Base-by-base conservation (phyloP, 495 filamentous ascomycete species). In the Neurospora pannonica region DNA sequence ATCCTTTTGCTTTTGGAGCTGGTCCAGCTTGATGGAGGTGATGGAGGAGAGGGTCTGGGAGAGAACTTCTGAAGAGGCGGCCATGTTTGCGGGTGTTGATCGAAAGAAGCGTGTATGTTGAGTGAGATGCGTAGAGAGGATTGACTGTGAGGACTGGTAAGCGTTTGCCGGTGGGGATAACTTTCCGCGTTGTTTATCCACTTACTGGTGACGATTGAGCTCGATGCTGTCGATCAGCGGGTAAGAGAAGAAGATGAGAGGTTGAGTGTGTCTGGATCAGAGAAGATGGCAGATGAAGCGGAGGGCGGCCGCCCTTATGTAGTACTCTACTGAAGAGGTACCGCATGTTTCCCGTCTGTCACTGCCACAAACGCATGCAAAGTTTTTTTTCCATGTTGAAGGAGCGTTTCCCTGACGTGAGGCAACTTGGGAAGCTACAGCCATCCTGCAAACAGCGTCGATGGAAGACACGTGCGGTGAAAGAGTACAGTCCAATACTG, bases 1-100 rank as follows among this genome's bases (percentile, higher is more conserved):
- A 0, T 76, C 78, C 46, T 87, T 86, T 75, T 92, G 87, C 75
- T 90, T 89, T 13, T 84, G 82, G 21, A 92, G 84, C 72, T 90
- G 88, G 17, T 79, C 83, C 71, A 92, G 86, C 77, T 92, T 92
- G 74, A 89, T 91, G 70, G 80, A 75, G n/a, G 90, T 92, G 80
- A 92, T 90, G 40, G 89, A 89, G 70, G 87, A 85, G 69, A 92
- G 84, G 13, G 90, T 91, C 77, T 89, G 85, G 5, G 90, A 90
- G 71, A 91, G 78, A 38, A 82, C 60, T 46, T 77, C 76, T 24
- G 77, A 76, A 70, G 79, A 79, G 28, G 54, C 54, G n/a, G 78
- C 79, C 78, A 81, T 81, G 72, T 73, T 24, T 39, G 62, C 38
- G 72, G 2, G 46, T 73, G 71, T 37, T 67, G 54, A 9, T 67